Evolutionary conservation across 1,284 basidiomycete species (phyloP).

Genomic region (Cutaneotrichosporon cyanovorans): DNA sequence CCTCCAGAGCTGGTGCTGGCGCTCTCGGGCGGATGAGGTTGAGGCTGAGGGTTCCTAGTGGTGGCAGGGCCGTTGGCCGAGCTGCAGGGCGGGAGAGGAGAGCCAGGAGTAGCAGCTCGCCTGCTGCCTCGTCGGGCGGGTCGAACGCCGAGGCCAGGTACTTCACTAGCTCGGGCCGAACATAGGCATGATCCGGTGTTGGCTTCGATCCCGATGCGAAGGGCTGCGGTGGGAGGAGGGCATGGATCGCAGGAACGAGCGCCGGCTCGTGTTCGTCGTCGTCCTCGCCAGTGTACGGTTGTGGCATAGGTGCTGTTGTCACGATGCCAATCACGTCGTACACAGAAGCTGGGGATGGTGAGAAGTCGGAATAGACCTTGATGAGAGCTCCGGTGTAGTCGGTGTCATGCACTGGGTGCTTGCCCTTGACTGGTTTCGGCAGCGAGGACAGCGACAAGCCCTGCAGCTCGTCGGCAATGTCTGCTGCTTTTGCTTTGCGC

Average conservation of each 20-base stretch:
- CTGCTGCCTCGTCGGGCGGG: conserved; percentile 31
- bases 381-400: conserved; percentile 37
- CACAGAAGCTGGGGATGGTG: conserved; percentile 35
- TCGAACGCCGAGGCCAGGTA: conserved; percentile 31
- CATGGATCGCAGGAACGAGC: conserved; percentile 39
- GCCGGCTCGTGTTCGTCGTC: conserved; percentile 18
- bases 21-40: conserved; percentile 26
- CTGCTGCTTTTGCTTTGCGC: neutral
- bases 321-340: conserved; percentile 39
- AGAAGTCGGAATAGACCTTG: conserved; percentile 39
- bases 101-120: conserved; percentile 34
- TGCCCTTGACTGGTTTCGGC: conserved; percentile 23
- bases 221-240: conserved; percentile 18
- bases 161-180: conserved; percentile 24
- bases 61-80: conserved; percentile 22
- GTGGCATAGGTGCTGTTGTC: conserved; percentile 32
- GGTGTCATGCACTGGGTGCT: conserved; percentile 32
- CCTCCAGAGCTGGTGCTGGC: conserved; percentile 8
- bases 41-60: conserved; percentile 38
- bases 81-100: conserved; percentile 34
- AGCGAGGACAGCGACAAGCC: conserved; percentile 5
- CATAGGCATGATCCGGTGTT: neutral
- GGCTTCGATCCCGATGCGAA: neutral
- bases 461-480: neutral
- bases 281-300: conserved; percentile 21